phyloP scores from a whole-genome alignment of 1,284 basidiomycete genomes.

The Rhodotorula sp. region DNA sequence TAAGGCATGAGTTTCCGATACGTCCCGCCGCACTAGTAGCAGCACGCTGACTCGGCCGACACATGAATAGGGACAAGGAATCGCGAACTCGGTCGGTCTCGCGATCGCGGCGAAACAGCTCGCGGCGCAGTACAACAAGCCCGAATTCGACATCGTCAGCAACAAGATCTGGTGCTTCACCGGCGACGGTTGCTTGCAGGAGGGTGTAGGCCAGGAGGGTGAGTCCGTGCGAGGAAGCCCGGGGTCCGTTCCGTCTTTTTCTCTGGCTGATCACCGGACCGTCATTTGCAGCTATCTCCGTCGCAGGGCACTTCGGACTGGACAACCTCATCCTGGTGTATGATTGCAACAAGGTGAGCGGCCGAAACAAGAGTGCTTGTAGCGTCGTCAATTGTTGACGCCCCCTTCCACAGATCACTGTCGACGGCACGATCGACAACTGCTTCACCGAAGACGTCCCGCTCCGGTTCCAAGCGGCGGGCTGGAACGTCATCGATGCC shows the following conservation, averaged over 20 bases:
- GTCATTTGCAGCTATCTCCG: slow-evolving; percentile 83
- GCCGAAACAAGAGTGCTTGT: neutral
- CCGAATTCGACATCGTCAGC: slow-evolving; percentile 76
- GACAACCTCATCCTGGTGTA: slow-evolving; percentile 89
- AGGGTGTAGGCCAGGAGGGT: slow-evolving; percentile 88
- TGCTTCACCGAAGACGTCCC: slow-evolving; percentile 94
- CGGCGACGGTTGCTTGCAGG: slow-evolving; percentile 94
- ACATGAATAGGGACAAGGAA: slow-evolving; percentile 64
- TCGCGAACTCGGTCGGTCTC: slow-evolving; percentile 87
- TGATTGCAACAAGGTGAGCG: slow-evolving; percentile 68
- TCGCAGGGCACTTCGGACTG: slow-evolving; percentile 87
- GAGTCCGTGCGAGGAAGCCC: slow-evolving; percentile 49
- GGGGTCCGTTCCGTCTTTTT: slow-evolving; percentile 4
- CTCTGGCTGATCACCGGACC: neutral
- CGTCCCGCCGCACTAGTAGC: neutral
- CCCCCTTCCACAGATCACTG: slow-evolving; percentile 68
- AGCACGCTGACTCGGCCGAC: too few relatives aligned
- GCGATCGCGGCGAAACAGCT: slow-evolving; percentile 91
- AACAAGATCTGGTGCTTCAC: slow-evolving; percentile 80
- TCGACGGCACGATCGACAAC: slow-evolving; percentile 86
- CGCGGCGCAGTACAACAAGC: slow-evolving; percentile 84
- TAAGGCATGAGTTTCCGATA: neutral
- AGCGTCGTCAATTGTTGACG: neutral
- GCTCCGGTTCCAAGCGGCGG: slow-evolving; percentile 83
- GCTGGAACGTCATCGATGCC: slow-evolving; percentile 79